Conservation (phyloP, 805 yeast genomes). For the Teunomyces atbi region DNA sequence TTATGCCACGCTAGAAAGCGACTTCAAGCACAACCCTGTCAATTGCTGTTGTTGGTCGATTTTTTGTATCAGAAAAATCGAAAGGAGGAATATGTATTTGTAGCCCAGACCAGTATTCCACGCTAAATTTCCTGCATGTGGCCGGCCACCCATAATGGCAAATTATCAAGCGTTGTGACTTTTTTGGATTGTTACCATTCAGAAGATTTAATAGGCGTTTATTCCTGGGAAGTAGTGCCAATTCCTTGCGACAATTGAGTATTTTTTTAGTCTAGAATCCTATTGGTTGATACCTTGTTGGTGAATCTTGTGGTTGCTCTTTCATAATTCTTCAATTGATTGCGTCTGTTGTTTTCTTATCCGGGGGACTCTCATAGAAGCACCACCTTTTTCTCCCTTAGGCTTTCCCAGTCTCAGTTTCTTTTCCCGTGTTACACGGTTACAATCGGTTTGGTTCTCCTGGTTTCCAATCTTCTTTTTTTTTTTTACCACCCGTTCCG, state of each 20-base stretch:
- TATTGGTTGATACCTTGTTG: background rate
- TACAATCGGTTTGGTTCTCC: background rate
- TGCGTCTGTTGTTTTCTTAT: background rate
- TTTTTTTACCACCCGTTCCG: too few species aligned
- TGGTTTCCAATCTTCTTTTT: too few species aligned
- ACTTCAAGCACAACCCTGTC: too few species aligned
- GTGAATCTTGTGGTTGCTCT: background rate
- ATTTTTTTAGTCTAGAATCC: background rate
- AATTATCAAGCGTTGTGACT: background rate
- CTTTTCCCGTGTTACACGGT: background rate
- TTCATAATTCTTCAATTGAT: background rate
- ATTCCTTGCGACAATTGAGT: background rate
- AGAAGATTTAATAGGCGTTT: background rate
- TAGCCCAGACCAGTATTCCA: background rate
- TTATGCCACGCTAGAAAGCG: too few species aligned
- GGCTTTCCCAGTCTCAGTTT: background rate
- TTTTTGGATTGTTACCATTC: background rate
- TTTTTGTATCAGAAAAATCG: too few species aligned
- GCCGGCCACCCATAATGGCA: background rate
- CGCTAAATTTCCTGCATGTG: background rate
- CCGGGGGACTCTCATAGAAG: background rate
- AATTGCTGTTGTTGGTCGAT: too few species aligned
- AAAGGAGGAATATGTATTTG: background rate
- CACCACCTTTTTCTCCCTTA: background rate
- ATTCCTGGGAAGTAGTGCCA: background rate